Evolutionary conservation across 2,329 filamentous ascomycete species (phyloP).

Genomic region (Colletotrichum sp.): DNA sequence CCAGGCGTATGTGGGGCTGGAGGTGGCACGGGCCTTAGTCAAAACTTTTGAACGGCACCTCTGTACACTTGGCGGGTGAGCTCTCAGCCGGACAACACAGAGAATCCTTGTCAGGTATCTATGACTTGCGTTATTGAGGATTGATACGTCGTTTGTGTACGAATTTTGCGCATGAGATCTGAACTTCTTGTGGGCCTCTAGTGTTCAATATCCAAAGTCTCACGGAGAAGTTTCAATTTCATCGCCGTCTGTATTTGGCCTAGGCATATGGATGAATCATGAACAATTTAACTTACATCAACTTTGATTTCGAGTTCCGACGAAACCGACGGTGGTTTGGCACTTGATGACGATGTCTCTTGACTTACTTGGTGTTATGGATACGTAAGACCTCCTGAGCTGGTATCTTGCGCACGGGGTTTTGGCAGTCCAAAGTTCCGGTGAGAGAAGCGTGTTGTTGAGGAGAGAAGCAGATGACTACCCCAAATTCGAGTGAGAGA

Average conservation of each 20-base stretch:
- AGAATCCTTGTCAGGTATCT: not conserved
- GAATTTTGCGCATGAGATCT: not conserved
- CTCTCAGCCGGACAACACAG: not conserved
- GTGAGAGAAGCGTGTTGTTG: not conserved
- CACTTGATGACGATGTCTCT: not conserved
- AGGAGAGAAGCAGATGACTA: not conserved
- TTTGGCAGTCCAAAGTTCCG: not conserved
- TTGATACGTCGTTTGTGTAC: not conserved
- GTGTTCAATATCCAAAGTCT: not conserved
- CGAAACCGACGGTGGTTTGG: not conserved
- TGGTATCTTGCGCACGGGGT: not conserved
- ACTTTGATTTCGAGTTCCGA: not conserved
- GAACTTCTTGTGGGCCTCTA: not conserved
- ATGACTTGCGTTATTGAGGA: fast-evolving
- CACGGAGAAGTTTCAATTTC: not conserved
- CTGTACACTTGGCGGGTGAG: not conserved
- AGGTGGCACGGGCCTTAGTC: no score
- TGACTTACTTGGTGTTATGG: not conserved
- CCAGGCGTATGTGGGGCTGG: no score
- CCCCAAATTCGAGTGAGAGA: fast-evolving
- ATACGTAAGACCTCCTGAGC: not conserved
- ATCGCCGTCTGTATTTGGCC: not conserved
- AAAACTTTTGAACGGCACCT: no score
- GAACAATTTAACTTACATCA: not conserved
- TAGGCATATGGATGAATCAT: not conserved